These are phyloP conservation scores for Phytophthora idaei DNA, from an alignment of 352 stramenopile genomes.

Conservation along the genomic window DNA sequence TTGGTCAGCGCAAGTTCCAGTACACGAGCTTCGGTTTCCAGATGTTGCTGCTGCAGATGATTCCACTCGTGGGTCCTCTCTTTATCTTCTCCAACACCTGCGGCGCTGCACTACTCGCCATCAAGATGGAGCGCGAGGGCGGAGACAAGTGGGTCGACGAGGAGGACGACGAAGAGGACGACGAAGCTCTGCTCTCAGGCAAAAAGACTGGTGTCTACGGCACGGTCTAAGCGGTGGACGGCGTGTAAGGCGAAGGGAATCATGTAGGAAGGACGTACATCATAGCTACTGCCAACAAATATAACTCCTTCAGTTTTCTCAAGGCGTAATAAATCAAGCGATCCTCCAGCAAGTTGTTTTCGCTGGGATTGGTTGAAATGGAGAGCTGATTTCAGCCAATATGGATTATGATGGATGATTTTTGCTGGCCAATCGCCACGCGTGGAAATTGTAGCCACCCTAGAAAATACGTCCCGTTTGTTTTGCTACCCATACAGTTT, in stretches of 20 bases:
- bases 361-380: not conserved
- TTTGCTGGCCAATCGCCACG: conserved; percentile 9
- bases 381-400: not conserved
- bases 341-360: no score
- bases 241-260: not conserved
- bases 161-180: conserved; percentile 37
- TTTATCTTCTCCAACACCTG: conserved; percentile 74
- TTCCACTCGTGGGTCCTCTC: conserved; percentile 54
- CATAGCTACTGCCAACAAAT: no score
- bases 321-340: no score
- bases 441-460: conserved; percentile 5
- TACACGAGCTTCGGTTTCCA: conserved; percentile 67
- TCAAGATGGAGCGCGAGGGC: conserved; percentile 61
- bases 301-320: no score
- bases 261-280: no score
- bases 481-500: not conserved
- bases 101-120: conserved; percentile 56
- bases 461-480: conserved; percentile 10
- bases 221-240: conserved; percentile 24
- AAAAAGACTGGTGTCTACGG: conserved; percentile 31
- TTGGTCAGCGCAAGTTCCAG: conserved; percentile 43
- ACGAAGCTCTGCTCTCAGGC: conserved; percentile 22
- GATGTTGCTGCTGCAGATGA: conserved; percentile 61
- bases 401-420: conserved; percentile 12
- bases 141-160: conserved; percentile 32